phyloP scores from a whole-genome alignment of 1,139 yeast genomes.

The Blastobotrys arbuscula region DNA sequence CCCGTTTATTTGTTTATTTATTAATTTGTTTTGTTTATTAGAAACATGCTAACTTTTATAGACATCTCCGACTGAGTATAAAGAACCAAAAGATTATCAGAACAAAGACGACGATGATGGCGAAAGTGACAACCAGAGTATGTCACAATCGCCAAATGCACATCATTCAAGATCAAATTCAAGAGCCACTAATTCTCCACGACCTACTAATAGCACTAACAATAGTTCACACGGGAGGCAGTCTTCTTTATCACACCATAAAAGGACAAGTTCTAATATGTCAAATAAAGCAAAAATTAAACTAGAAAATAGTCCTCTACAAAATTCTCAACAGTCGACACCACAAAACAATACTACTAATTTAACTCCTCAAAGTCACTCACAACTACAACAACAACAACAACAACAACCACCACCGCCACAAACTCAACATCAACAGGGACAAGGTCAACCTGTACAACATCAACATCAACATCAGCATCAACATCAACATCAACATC shows the following conservation, averaged over 20 bases:
- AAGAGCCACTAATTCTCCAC: not conserved
- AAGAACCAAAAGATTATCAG: slow-evolving; percentile 28
- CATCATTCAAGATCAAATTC: slow-evolving; percentile 2
- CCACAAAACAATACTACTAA: not conserved
- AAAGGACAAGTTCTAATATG: not conserved
- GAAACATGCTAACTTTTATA: slow-evolving; percentile 12
- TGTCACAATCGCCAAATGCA: slow-evolving; percentile 1
- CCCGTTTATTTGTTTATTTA: no score
- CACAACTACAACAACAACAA: no score
- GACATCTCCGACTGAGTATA: slow-evolving; percentile 31
- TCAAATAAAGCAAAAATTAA: not conserved
- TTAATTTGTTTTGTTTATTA: no score
- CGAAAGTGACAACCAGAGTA: slow-evolving; percentile 19
- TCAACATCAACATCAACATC: not conserved
- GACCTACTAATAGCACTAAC: not conserved
- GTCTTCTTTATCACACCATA: slow-evolving; percentile 1
- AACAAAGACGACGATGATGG: slow-evolving; percentile 23
- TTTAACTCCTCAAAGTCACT: no score
- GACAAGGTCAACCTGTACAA: not conserved
- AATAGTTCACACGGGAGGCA: not conserved
- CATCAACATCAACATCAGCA: not conserved
- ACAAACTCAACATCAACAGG: not conserved
- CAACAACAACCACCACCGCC: not conserved
- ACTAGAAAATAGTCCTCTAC: not conserved
- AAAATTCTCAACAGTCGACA: not conserved